Percentiles rank a stretch among this genome's conserved stretches.
Evolutionary conservation across 2,329 filamentous ascomycete species (phyloP).

Genomic region (Penicillium glabrum): DNA sequence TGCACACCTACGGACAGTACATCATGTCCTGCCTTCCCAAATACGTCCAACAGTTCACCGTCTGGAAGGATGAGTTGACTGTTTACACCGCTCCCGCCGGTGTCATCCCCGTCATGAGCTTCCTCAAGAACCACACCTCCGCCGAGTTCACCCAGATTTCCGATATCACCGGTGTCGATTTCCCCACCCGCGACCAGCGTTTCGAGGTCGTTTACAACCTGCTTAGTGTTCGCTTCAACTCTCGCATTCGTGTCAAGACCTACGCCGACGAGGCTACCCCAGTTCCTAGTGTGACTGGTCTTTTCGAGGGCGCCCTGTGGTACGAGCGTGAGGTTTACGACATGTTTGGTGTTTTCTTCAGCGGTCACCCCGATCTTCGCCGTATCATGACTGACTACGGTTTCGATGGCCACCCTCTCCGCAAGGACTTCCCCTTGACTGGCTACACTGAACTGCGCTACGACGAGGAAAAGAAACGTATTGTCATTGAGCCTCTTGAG

Average conservation of each 20-base stretch:
- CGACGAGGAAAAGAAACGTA: conserved; percentile 99
- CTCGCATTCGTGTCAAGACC: conserved; percentile 95
- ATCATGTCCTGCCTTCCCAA: conserved; percentile 95
- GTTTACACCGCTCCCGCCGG: conserved; percentile 88
- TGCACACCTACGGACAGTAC: conserved; percentile 96
- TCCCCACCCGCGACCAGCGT: conserved; percentile 88
- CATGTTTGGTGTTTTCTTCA: conserved; percentile 95
- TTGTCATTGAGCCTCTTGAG: conserved; percentile 96
- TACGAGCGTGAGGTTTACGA: conserved; percentile 98
- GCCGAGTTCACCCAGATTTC: conserved; percentile 94
- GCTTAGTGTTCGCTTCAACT: conserved; percentile 92
- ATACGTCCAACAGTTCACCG: conserved; percentile 98
- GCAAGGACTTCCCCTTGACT: conserved; percentile 97
- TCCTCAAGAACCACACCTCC: conserved; percentile 96
- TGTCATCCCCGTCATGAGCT: conserved; percentile 86
- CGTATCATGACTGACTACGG: conserved; percentile 99
- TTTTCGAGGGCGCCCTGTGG: conserved; percentile 98
- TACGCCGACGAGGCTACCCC: conserved; percentile 96
- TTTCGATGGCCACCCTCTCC: conserved; percentile 93
- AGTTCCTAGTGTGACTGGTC: conserved; percentile 79
- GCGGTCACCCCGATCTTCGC: conserved; percentile 89
- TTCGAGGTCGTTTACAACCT: conserved; percentile 99
- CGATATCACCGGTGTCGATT: conserved; percentile 93
- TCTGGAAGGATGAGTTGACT: conserved; percentile 98
- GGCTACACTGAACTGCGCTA: conserved; percentile 98